A percentile compares a stretch with the other conserved stretches of the same genome.
These are phyloP conservation scores for Xylaria castorea DNA, from an alignment of 495 filamentous ascomycete species.

Conservation along the genomic window DNA sequence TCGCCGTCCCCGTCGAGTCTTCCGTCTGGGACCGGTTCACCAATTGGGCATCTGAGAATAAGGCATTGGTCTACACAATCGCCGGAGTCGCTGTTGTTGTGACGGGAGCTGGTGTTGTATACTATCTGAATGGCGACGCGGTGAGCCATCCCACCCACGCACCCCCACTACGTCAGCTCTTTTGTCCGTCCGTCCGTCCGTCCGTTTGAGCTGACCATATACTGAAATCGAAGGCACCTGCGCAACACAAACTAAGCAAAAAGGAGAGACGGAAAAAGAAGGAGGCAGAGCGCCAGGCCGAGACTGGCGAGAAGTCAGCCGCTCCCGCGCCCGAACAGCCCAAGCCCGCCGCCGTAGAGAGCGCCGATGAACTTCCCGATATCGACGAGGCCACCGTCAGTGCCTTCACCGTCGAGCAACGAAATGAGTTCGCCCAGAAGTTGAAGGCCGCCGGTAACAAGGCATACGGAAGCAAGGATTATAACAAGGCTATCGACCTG, in stretches of 20 bases:
- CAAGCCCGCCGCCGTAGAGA: constrained; percentile 64
- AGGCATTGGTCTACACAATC: constrained; percentile 93
- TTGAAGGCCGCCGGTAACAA: constrained; percentile 96
- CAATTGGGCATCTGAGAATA: constrained; percentile 93
- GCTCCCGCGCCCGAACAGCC: constrained; percentile 46
- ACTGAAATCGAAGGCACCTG: constrained; percentile 41
- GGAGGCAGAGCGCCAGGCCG: constrained; percentile 69
- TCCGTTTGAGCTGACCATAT: constrained; percentile 12
- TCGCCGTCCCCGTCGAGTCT: constrained; percentile 55
- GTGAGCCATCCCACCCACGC: constrained; percentile 39
- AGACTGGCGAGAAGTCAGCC: constrained; percentile 50
- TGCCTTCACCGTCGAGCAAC: constrained; percentile 71
- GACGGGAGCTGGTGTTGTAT: constrained; percentile 86
- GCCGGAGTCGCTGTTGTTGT: constrained; percentile 91
- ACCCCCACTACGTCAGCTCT: background rate
- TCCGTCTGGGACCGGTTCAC: constrained; percentile 89
- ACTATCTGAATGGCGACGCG: constrained; percentile 71
- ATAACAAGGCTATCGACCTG: constrained; percentile 86
- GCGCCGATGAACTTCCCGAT: constrained; percentile 80
- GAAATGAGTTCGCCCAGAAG: constrained; percentile 84
- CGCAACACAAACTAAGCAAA: constrained; percentile 53
- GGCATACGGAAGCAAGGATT: constrained; percentile 92
- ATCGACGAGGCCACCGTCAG: constrained; percentile 80
- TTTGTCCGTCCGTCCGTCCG: no score
- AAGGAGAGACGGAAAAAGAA: constrained; percentile 72